phyloP scores from a whole-genome alignment of 2,329 filamentous ascomycete species.

The Dactylonectria estremocensis region DNA sequence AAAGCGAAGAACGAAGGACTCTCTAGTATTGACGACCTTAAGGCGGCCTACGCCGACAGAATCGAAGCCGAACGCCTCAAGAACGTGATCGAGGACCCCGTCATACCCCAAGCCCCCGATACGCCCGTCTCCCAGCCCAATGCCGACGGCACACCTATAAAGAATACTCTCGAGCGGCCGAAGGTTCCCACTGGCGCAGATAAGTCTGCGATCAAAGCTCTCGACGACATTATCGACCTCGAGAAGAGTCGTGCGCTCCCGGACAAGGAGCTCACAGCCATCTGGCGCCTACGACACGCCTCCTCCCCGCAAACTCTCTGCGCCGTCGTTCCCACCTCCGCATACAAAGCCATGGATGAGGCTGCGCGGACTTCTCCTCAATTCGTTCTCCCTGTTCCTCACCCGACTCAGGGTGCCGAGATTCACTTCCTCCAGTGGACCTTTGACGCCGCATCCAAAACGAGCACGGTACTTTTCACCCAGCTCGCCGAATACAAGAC shows the following conservation, averaged over 20 bases:
- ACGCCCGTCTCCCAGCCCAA: constrained; percentile 57
- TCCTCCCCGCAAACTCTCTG: constrained; percentile 82
- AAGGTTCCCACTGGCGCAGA: constrained; percentile 38
- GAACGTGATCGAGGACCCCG: constrained; percentile 67
- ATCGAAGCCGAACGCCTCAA: constrained; percentile 81
- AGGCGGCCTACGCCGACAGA: constrained; percentile 87
- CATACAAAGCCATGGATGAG: constrained; percentile 80
- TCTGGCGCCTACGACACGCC: constrained; percentile 93
- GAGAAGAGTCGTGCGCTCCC: constrained; percentile 82
- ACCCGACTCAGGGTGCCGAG: constrained; percentile 79
- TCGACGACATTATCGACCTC: constrained; percentile 78
- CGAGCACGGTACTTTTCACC: constrained; percentile 89
- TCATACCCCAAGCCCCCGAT: constrained; percentile 55
- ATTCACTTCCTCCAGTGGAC: constrained; percentile 98
- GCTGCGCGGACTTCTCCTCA: constrained; percentile 84
- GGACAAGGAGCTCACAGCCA: constrained; percentile 83
- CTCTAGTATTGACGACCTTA: constrained; percentile 81
- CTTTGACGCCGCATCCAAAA: constrained; percentile 78
- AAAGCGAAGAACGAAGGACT: constrained; percentile 85
- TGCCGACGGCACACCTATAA: constrained; percentile 22
- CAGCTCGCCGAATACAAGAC: constrained; percentile 94
- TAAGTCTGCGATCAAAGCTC: constrained; percentile 60
- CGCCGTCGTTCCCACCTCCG: constrained; percentile 81
- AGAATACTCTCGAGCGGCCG: constrained; percentile 31
- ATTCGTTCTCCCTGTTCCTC: constrained; percentile 92